Conservation (phyloP, 1,284 basidiomycete genomes). For the Cutaneotrichosporon sp. region DNA sequence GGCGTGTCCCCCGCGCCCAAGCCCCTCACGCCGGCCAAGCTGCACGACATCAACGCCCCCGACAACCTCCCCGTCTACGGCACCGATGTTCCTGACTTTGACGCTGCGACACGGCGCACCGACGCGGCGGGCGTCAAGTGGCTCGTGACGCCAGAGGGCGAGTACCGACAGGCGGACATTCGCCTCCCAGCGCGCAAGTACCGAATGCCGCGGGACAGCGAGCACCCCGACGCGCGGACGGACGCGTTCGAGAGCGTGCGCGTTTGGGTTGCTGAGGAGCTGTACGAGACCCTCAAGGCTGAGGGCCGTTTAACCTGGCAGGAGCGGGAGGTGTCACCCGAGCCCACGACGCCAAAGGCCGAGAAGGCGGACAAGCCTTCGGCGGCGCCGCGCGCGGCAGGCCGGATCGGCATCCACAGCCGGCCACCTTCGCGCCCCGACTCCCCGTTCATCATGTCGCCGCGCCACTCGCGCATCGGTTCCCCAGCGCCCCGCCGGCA, state of each 20-base stretch:
- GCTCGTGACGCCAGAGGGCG: conserved; percentile 11
- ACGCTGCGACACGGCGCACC: conserved; percentile 7
- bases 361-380: background rate
- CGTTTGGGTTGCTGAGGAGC: conserved; percentile 20
- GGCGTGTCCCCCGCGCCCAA: background rate
- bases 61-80: conserved; percentile 19
- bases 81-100: background rate
- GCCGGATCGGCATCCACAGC: conserved; percentile 10
- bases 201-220: conserved; percentile 23
- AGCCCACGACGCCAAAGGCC: background rate
- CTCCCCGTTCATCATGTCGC: conserved; percentile 16
- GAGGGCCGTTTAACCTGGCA: conserved; percentile 23
- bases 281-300: conserved; percentile 14
- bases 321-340: conserved; percentile 4
- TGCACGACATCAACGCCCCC: conserved; percentile 11
- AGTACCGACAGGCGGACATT: conserved; percentile 18
- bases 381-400: background rate
- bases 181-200: conserved; percentile 22
- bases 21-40: background rate
- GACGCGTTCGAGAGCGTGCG: conserved; percentile 17
- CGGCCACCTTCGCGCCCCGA: conserved; percentile 11
- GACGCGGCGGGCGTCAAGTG: conserved; percentile 23
- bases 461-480: conserved; percentile 9
- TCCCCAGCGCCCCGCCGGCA: conserved; percentile 19
- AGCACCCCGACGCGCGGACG: conserved; percentile 24